A percentile compares a stretch with the other conserved stretches of the same genome.
Evolutionary conservation across 306 rosid genomes (phyloP).

Genomic region (Dryas alaskensis): DNA sequence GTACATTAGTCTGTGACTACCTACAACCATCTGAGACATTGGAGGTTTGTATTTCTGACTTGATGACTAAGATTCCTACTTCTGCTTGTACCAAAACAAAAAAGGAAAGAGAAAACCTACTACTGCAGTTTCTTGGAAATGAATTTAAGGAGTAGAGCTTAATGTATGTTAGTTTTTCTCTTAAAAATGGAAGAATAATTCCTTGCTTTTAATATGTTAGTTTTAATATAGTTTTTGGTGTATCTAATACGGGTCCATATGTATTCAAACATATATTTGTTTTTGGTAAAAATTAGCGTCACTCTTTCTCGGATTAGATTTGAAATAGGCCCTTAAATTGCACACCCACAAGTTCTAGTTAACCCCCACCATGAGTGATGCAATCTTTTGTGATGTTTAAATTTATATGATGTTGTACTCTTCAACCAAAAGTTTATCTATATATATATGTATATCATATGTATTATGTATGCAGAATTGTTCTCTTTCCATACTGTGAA

Average conservation of each 20-base stretch:
- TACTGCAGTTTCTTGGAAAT: background rate
- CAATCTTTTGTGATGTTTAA: background rate
- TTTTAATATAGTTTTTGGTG: too few species aligned
- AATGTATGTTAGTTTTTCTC: background rate
- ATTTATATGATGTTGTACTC: background rate
- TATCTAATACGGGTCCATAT: too few species aligned
- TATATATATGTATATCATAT: too few species aligned
- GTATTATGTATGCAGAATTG: background rate
- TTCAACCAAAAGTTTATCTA: background rate
- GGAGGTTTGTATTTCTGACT: conserved; percentile 53
- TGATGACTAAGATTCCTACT: background rate
- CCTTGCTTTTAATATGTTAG: background rate
- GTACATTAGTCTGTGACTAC: conserved; percentile 70
- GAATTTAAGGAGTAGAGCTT: background rate
- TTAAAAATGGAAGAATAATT: background rate
- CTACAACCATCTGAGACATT: conserved; percentile 77
- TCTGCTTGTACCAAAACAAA: background rate
- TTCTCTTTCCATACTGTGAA: background rate
- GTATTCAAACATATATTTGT: too few species aligned
- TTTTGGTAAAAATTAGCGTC: background rate
- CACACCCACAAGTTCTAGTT: background rate
- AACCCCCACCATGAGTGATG: background rate
- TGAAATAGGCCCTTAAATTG: background rate
- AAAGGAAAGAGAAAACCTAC: background rate
- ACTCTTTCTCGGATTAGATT: background rate